A percentile compares a stretch with the other conserved stretches of the same genome.
Evolutionary conservation across 1,139 yeast species (phyloP).

Genomic region (Taphrina deformans): DNA sequence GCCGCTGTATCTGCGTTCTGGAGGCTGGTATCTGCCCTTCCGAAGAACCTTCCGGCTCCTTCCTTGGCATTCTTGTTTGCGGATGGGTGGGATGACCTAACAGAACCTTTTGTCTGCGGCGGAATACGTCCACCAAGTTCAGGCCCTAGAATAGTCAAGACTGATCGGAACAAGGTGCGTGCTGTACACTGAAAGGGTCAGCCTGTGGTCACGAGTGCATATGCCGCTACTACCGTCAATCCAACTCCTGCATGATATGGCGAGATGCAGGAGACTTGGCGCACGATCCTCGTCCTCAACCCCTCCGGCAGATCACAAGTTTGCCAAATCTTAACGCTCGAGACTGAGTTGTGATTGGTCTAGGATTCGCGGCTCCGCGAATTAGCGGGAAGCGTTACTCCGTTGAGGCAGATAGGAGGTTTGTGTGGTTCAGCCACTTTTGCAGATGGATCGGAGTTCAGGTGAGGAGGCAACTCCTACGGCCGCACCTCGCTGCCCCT

Average conservation of each 20-base stretch:
- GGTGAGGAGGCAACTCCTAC: background rate
- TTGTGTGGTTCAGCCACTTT: background rate
- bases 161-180: background rate
- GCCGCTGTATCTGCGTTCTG: background rate
- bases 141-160: background rate
- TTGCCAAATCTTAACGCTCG: background rate
- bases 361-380: background rate
- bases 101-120: background rate
- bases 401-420: background rate
- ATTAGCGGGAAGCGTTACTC: background rate
- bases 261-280: conserved; percentile 4
- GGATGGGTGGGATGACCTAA: background rate
- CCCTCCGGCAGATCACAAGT: background rate
- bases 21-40: background rate
- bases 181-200: too few species aligned
- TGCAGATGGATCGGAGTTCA: background rate
- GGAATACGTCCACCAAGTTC: background rate
- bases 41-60: background rate
- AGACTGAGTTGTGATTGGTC: background rate
- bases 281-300: background rate
- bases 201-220: background rate
- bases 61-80: background rate
- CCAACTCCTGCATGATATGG: background rate
- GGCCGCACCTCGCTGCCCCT: background rate
- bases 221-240: background rate